A percentile compares a stretch with the other conserved stretches of the same genome.
These are phyloP conservation scores for Pseudogymnoascus sp. DNA, from an alignment of 2,329 filamentous ascomycete genomes.

Conservation along the genomic window DNA sequence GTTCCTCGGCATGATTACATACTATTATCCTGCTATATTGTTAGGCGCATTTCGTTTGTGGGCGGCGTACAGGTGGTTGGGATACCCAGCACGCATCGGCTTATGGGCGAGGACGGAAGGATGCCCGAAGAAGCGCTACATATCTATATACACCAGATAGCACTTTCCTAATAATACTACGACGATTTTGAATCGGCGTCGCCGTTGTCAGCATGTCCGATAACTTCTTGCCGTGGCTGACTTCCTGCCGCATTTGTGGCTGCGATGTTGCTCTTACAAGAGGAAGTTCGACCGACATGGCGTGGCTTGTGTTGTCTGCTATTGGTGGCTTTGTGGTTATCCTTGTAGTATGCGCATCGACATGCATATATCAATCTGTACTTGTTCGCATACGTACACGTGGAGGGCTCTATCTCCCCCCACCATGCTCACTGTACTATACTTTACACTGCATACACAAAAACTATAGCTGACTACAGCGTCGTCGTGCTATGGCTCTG, in stretches of 20 bases:
- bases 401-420: background rate
- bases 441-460: background rate
- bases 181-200: constrained; percentile 1
- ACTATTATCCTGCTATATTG: background rate
- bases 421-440: background rate
- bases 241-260: background rate
- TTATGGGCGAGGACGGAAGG: background rate
- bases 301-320: background rate
- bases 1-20: background rate
- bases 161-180: background rate
- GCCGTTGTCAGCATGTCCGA: background rate
- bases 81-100: background rate
- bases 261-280: background rate
- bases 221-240: background rate
- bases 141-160: constrained; percentile 2
- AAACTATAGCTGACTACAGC: background rate
- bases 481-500: background rate
- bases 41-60: background rate
- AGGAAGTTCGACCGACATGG: constrained; percentile 3
- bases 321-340: constrained; percentile 1
- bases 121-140: background rate
- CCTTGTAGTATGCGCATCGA: background rate
- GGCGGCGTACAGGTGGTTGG: background rate
- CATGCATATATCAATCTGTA: background rate
- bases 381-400: background rate